A percentile compares a stretch with the other conserved stretches of the same genome.
Conservation (phyloP, 768 basidiomycete species). For the Gautieria morchelliformis region DNA sequence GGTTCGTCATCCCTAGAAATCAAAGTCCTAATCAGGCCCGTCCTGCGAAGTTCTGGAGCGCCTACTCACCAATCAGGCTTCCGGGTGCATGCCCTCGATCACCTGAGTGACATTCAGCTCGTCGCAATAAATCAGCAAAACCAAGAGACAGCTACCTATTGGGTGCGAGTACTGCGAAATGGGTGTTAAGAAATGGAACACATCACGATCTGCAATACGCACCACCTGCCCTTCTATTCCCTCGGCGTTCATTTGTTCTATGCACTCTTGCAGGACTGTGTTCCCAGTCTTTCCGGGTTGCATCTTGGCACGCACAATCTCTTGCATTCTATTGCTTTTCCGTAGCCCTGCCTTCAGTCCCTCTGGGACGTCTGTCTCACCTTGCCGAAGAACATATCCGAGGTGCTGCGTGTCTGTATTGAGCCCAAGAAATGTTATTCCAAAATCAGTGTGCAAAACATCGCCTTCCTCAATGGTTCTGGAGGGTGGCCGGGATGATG, state of each 20-base stretch:
- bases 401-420: slow-evolving; percentile 50
- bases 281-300: slow-evolving; percentile 37
- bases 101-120: slow-evolving; percentile 13
- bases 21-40: not conserved
- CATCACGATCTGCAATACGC: not conserved
- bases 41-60: not conserved
- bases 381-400: slow-evolving; percentile 39
- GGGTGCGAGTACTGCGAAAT: slow-evolving; percentile 33
- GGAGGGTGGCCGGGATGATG: slow-evolving; percentile 31
- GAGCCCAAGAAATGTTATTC: slow-evolving; percentile 43
- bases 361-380: slow-evolving; percentile 33
- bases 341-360: slow-evolving; percentile 35
- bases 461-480: slow-evolving; percentile 37
- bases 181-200: not conserved
- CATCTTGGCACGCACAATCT: slow-evolving; percentile 38
- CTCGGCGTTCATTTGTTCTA: slow-evolving; percentile 35
- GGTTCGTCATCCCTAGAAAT: slow-evolving; percentile 31
- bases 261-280: slow-evolving; percentile 30
- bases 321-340: slow-evolving; percentile 43
- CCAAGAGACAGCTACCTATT: slow-evolving; percentile 21
- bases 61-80: slow-evolving; percentile 34
- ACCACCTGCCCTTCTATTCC: slow-evolving; percentile 36
- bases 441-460: slow-evolving; percentile 46
- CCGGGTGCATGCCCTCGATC: slow-evolving; percentile 48
- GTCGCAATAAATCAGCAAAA: not conserved